A percentile compares a stretch with the other conserved stretches of the same genome.
Evolutionary conservation across 139 green algal genomes (phyloP).

Genomic region (Chloropicon primus): DNA sequence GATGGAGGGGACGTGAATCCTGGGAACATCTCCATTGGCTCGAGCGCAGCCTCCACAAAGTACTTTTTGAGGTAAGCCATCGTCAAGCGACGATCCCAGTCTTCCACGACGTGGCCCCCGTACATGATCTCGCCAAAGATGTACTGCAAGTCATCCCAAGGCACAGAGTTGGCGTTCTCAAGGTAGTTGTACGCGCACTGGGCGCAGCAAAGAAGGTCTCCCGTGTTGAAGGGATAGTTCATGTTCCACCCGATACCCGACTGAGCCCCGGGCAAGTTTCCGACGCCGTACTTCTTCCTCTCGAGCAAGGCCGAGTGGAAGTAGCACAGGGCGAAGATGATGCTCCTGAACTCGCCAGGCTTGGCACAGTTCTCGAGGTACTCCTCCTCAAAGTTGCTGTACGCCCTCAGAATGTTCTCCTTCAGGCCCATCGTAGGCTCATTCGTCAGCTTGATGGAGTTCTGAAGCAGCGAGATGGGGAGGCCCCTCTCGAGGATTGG

Average conservation of each 20-base stretch:
- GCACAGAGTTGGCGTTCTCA: constrained; percentile 69
- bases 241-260: constrained; percentile 87
- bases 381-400: constrained; percentile 68
- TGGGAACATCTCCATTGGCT: constrained; percentile 65
- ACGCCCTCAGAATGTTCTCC: constrained; percentile 61
- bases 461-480: constrained; percentile 76
- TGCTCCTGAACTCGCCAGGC: constrained; percentile 62
- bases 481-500: constrained; percentile 61
- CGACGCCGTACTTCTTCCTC: constrained; percentile 88
- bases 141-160: constrained; percentile 43
- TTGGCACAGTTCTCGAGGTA: constrained; percentile 73
- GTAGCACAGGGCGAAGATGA: constrained; percentile 81
- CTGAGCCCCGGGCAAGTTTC: constrained; percentile 51
- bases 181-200: constrained; percentile 77
- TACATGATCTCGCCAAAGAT: constrained; percentile 96
- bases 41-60: constrained; percentile 67
- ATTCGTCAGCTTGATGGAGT: constrained; percentile 83
- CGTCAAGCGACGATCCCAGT: constrained; percentile 75
- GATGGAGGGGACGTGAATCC: constrained; percentile 47
- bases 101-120: constrained; percentile 85
- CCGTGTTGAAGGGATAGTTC: constrained; percentile 89
- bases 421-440: constrained; percentile 75
- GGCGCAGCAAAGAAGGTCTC: constrained; percentile 74
- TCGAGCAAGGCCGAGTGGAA: constrained; percentile 81
- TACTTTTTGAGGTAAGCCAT: constrained; percentile 56